phyloP scores from a whole-genome alignment of 2,329 filamentous ascomycete genomes.

The Fusarium oligoseptatum region DNA sequence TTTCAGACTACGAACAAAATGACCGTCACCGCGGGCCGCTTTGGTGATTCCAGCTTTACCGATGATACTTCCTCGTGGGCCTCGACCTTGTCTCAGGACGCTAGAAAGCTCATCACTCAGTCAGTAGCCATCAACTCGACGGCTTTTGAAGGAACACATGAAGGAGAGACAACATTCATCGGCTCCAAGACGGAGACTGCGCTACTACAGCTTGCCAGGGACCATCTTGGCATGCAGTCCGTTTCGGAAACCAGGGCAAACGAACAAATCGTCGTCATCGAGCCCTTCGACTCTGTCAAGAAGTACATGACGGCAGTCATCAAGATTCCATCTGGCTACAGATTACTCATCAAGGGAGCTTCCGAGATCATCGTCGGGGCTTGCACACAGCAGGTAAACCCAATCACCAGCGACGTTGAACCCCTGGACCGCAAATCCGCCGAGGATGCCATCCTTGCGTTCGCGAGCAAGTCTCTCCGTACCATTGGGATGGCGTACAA shows the following conservation, averaged over 20 bases:
- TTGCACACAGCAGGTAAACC: constrained; percentile 51
- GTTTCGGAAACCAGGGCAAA: constrained; percentile 60
- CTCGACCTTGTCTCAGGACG: constrained; percentile 28
- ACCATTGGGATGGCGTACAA: constrained; percentile 80
- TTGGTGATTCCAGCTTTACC: constrained; percentile 38
- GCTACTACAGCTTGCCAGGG: constrained; percentile 61
- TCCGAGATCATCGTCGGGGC: constrained; percentile 65
- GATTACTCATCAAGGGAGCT: constrained; percentile 67
- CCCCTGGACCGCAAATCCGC: constrained; percentile 52
- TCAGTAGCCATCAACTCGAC: constrained; percentile 68
- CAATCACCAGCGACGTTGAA: neutral
- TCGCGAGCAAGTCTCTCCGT: constrained; percentile 75
- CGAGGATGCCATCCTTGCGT: constrained; percentile 67
- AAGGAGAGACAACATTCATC: constrained; percentile 58
- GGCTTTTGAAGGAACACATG: constrained; percentile 65
- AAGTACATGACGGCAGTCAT: constrained; percentile 69
- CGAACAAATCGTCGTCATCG: constrained; percentile 59
- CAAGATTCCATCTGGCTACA: constrained; percentile 57
- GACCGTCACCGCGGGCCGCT: constrained; percentile 42
- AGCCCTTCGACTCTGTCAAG: constrained; percentile 65
- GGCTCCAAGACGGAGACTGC: constrained; percentile 69
- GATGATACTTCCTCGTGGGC: constrained; percentile 12
- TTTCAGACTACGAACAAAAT: constrained; percentile 47
- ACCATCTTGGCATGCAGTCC: constrained; percentile 62
- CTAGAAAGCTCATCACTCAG: constrained; percentile 55